Conservation (phyloP, 257 asterid genomes). For the Salvia hispanica region DNA sequence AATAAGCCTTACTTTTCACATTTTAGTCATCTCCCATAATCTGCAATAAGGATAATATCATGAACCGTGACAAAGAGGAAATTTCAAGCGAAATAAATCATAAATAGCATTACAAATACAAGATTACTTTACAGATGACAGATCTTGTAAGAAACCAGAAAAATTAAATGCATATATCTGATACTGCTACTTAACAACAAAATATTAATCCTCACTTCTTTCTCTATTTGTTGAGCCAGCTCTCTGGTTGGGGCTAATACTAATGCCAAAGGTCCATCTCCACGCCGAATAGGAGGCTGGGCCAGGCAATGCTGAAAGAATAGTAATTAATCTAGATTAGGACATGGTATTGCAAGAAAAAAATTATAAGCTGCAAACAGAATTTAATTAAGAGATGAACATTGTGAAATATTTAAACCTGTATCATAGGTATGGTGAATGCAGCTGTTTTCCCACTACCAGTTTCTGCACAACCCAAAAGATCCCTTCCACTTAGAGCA, state of each 20-base stretch:
- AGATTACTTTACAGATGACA: conserved; percentile 18
- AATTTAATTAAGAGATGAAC: conserved; percentile 16
- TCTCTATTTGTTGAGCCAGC: conserved; percentile 94
- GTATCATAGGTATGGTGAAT: conserved; percentile 82
- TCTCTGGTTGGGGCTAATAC: conserved; percentile 91
- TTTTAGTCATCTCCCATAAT: conserved; percentile 7
- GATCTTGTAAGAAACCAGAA: background rate
- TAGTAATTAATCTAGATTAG: conserved; percentile 23
- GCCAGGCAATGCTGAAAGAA: conserved; percentile 74
- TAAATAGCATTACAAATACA: conserved; percentile 23
- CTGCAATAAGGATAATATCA: conserved; percentile 7
- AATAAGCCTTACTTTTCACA: background rate
- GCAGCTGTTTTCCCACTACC: conserved; percentile 95
- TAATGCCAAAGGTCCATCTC: conserved; percentile 92
- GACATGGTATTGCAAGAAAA: conserved; percentile 11
- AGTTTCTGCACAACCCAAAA: conserved; percentile 93
- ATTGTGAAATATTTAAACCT: conserved; percentile 48
- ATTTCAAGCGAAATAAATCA: background rate
- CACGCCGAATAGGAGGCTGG: conserved; percentile 74
- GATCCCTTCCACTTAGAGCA: conserved; percentile 86
- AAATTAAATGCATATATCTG: background rate
- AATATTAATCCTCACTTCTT: conserved; percentile 54
- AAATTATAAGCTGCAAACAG: background rate
- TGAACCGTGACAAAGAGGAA: background rate
- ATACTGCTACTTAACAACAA: conserved; percentile 4